Evolutionary conservation across 805 yeast species (phyloP).

Genomic region (Maudiozyma saulgeensis): DNA sequence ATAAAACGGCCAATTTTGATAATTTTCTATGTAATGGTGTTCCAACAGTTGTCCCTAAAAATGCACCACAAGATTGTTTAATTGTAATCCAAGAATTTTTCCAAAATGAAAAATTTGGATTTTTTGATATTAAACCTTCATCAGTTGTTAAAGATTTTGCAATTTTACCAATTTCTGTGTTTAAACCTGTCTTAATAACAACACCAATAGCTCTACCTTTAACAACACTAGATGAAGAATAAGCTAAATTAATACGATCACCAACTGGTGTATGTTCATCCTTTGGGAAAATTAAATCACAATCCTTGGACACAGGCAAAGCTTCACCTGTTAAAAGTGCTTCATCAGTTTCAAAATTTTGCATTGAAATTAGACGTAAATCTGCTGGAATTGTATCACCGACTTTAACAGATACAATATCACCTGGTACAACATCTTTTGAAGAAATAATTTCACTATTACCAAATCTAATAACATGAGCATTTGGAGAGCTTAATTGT

Average conservation of each 20-base stretch:
- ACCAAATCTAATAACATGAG: slow-evolving; percentile 77
- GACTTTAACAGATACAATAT: slow-evolving; percentile 73
- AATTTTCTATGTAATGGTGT: slow-evolving; percentile 74
- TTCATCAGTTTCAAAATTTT: slow-evolving; percentile 81
- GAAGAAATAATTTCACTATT: slow-evolving; percentile 68
- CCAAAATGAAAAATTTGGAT: slow-evolving; percentile 34
- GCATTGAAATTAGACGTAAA: slow-evolving; percentile 63
- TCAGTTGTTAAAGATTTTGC: slow-evolving; percentile 61
- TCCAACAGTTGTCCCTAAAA: slow-evolving; percentile 68
- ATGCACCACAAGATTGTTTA: slow-evolving; percentile 50
- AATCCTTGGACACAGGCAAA: slow-evolving; percentile 63
- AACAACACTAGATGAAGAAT: slow-evolving; percentile 92
- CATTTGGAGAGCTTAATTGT: slow-evolving; percentile 87
- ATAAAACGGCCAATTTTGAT: slow-evolving; percentile 63
- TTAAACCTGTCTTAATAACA: slow-evolving; percentile 82
- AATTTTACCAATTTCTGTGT: slow-evolving; percentile 90
- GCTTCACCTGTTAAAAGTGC: slow-evolving; percentile 93
- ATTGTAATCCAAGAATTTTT: slow-evolving; percentile 33
- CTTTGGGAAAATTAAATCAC: slow-evolving; percentile 32
- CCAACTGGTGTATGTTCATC: slow-evolving; percentile 42
- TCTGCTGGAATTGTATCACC: slow-evolving; percentile 98
- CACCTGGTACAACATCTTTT: slow-evolving; percentile 87
- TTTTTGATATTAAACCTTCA: slow-evolving; percentile 22
- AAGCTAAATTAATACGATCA: slow-evolving; percentile 70
- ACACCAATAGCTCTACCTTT: slow-evolving; percentile 91